Base-by-base conservation (phyloP, 2,329 filamentous ascomycete genomes). In the Fonsecaea monophora region DNA sequence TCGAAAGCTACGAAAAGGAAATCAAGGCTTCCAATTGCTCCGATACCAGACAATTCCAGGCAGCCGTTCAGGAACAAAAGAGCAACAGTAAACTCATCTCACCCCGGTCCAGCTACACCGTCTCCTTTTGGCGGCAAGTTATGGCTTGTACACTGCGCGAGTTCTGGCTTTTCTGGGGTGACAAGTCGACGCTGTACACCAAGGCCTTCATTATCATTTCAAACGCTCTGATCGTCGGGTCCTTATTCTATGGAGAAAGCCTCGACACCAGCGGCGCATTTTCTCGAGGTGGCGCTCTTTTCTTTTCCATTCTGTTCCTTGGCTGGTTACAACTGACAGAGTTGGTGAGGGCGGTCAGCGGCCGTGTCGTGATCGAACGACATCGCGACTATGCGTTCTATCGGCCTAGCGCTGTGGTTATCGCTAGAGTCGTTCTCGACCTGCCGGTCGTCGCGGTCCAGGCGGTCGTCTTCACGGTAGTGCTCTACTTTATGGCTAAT, bases 161-260 rank as follows among this genome's bases (percentile, higher is more conserved):
- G 77, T 89, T 92, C 66, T 93, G 91, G 89, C 84, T 96, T 35
- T 86, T 93, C 34, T 85, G 86, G 75, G 91, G 91, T 45, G 91
- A 96, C 77, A 89, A 85, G 67, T 88, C 88, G 0, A 90, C 90
- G 0, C 82, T 95, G 1, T 89, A 88, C 76, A 94, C 91, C 48
- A 95, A 94, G 71, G 84, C 90, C 66, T 90, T 92, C 78, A 92
- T 92, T 75, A 91, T 93, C 73, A 78, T 94, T 65, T 85, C 89
- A 65, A 91, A 92, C 75, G 86, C 79, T 63, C 82, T 96, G 9
- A 91, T 96, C 68, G 89, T 94, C 62, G 90, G 91, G 1, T 92
- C 89, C 1, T 82, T 95, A 18, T 95, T 95, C 79, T 92, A 92
- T 73, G 91, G 87, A 12, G 82, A 89, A 74, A 79, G 85, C 0